Evolutionary conservation across 2,329 filamentous ascomycete species (phyloP), one percentile per base, ranked within the genome.

Genomic region (Trichoderma sp.): DNA sequence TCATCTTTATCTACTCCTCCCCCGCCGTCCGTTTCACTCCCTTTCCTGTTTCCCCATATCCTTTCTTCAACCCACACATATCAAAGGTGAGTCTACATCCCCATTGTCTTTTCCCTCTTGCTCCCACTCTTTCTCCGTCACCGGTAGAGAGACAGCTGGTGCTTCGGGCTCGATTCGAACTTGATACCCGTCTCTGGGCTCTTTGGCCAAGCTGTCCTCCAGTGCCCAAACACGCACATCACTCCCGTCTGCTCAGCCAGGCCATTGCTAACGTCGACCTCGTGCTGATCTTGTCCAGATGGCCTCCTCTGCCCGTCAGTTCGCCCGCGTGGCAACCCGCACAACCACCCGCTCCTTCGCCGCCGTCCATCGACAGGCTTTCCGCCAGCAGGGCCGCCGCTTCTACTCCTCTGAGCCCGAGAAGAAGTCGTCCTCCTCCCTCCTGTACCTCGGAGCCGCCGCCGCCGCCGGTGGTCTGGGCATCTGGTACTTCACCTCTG

Each of bases 351-450:
- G 85, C 72, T 84, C 81, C 69, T 84, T 91, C 76, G 81, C 83
- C 63, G 81, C 83, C 52, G 82, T 83, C 52, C 83, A 85, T 63
- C 86, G 89, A 71, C 85, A 90, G 72, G 84, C 86, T 71, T 88
- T 93, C 83, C 90, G 90, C 77, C 87, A 88, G 75, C 84, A 89
- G 73, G 87, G 87, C 73, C 90, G 89, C 71, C 91, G 92, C 70
- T 88, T 88, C 78, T 96, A 96, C 81, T 89, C 93, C 51, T 90
- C 90, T 64, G 88, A 88, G 78, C 79, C 86, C 62, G 78, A 81
- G 71, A 82, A 85, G 77, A 78, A 81, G 68, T 80, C 82, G 65
- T 79, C 78, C 15, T 79, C 78, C 15, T 70, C 77, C 58, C 80
- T 86, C 70, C 75, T 88, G 72, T 88, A 84, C 80, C 76, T 86